Percentiles rank a stretch among this genome's conserved stretches.
Evolutionary conservation across 768 basidiomycete species (phyloP).

Genomic region (Mycena metata): DNA sequence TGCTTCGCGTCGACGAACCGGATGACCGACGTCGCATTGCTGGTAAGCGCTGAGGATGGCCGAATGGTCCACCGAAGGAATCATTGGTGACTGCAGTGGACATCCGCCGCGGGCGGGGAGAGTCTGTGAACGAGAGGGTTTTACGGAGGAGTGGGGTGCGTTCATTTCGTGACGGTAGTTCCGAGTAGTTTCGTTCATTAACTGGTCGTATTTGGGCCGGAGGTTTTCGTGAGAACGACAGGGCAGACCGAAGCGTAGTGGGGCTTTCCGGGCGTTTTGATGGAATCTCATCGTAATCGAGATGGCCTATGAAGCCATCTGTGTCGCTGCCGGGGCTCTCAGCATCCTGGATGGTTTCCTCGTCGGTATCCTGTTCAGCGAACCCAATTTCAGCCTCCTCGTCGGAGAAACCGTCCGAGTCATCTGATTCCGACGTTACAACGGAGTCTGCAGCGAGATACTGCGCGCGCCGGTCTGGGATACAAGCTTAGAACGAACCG

Average conservation of each 20-base stretch:
- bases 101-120: slow-evolving; percentile 29
- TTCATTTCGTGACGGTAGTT: slow-evolving; percentile 3
- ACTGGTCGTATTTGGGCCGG: slow-evolving; percentile 8
- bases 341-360: slow-evolving; percentile 8
- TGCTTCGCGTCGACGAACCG: slow-evolving; percentile 38
- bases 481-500: slow-evolving; percentile 23
- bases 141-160: slow-evolving; percentile 28
- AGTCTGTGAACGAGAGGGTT: slow-evolving; percentile 35
- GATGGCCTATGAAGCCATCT: slow-evolving; percentile 31
- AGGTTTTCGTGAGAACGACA: slow-evolving; percentile 37
- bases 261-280: slow-evolving; percentile 14
- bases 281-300: slow-evolving; percentile 32
- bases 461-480: slow-evolving; percentile 75
- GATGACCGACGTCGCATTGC: slow-evolving; percentile 49
- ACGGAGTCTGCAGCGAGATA: slow-evolving; percentile 72
- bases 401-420: slow-evolving; percentile 55
- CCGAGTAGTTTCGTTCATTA: slow-evolving; percentile 9
- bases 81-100: slow-evolving; percentile 18
- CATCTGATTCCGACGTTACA: slow-evolving; percentile 63
- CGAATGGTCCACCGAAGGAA: slow-evolving; percentile 17
- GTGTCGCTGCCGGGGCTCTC: not conserved
- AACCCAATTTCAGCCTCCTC: slow-evolving; percentile 52
- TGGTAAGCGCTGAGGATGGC: no score
- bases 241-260: slow-evolving; percentile 17
- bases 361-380: slow-evolving; percentile 42